A percentile compares a stretch with the other conserved stretches of the same genome.
phyloP scores from a whole-genome alignment of 2,329 filamentous ascomycete species.

The Xylaria sp. region DNA sequence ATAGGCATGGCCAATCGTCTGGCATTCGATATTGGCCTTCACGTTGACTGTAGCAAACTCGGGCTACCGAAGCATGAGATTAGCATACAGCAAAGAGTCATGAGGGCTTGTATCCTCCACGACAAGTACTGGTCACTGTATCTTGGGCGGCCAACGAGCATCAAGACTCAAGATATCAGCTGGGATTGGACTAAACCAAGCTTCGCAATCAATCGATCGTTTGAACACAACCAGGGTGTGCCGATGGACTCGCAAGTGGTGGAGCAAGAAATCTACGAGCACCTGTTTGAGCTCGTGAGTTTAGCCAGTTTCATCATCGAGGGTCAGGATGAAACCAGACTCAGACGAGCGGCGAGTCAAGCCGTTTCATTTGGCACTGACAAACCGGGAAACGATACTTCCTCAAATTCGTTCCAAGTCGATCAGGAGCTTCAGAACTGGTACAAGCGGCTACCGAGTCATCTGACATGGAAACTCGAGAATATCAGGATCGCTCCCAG shows the following conservation, averaged over 20 bases:
- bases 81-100: conserved; percentile 14
- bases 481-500: conserved; percentile 15
- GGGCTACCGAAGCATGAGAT: conserved; percentile 13
- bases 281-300: conserved; percentile 16
- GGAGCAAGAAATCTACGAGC: conserved; percentile 17
- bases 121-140: conserved; percentile 20
- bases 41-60: conserved; percentile 9
- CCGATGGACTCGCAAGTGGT: background rate
- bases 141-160: conserved; percentile 14
- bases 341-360: background rate
- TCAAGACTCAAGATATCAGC: conserved; percentile 12
- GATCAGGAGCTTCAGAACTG: conserved; percentile 17
- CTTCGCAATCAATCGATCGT: background rate
- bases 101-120: conserved; percentile 18
- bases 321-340: background rate
- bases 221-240: background rate
- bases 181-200: conserved; percentile 1
- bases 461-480: conserved; percentile 11
- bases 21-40: conserved; percentile 17
- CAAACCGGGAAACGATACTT: background rate
- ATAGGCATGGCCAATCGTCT: conserved; percentile 20
- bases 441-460: conserved; percentile 15
- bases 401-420: conserved; percentile 1
- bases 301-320: conserved; percentile 14
- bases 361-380: background rate